Evolutionary conservation across 352 stramenopile genomes (phyloP).

Genomic region (Phytophthora melonis): DNA sequence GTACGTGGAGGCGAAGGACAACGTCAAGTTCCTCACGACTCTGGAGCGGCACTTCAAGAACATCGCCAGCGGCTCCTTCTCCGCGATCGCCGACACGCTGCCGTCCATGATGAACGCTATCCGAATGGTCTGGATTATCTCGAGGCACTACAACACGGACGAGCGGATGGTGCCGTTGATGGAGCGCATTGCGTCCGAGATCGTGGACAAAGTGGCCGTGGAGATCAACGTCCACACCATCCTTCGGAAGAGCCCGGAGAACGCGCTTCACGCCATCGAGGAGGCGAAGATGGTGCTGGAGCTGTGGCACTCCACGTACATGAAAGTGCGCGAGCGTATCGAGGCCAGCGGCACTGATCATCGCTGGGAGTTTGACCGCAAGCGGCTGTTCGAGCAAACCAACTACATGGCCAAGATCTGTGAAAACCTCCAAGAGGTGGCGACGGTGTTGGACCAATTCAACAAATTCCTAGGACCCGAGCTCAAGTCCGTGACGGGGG

Average conservation of each 20-base stretch:
- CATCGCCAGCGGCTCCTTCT: slow-evolving; percentile 91
- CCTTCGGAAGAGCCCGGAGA: slow-evolving; percentile 80
- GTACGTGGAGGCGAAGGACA: slow-evolving; percentile 96
- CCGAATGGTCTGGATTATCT: slow-evolving; percentile 98
- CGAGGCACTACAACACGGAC: slow-evolving; percentile 97
- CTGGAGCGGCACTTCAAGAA: slow-evolving; percentile 97
- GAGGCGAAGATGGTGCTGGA: slow-evolving; percentile 94
- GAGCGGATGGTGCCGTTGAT: slow-evolving; percentile 97
- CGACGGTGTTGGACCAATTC: slow-evolving; percentile 94
- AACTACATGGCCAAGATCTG: slow-evolving; percentile 98
- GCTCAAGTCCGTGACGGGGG: slow-evolving; percentile 95
- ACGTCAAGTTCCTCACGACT: slow-evolving; percentile 97
- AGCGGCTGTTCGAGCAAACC: slow-evolving; percentile 95
- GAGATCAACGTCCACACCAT: slow-evolving; percentile 95
- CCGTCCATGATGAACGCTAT: slow-evolving; percentile 97
- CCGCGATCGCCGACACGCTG: slow-evolving; percentile 93
- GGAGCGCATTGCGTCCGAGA: slow-evolving; percentile 95
- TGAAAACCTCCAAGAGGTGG: slow-evolving; percentile 94
- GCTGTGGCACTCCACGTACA: slow-evolving; percentile 95
- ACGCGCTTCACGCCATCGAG: slow-evolving; percentile 85
- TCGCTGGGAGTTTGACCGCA: slow-evolving; percentile 96
- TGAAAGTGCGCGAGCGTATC: slow-evolving; percentile 94
- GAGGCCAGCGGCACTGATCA: slow-evolving; percentile 95
- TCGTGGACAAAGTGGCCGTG: slow-evolving; percentile 92
- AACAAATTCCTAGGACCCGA: slow-evolving; percentile 96